Conservation (phyloP, 2,329 filamentous ascomycete genomes). For the Nothomitra cinnamomea region DNA sequence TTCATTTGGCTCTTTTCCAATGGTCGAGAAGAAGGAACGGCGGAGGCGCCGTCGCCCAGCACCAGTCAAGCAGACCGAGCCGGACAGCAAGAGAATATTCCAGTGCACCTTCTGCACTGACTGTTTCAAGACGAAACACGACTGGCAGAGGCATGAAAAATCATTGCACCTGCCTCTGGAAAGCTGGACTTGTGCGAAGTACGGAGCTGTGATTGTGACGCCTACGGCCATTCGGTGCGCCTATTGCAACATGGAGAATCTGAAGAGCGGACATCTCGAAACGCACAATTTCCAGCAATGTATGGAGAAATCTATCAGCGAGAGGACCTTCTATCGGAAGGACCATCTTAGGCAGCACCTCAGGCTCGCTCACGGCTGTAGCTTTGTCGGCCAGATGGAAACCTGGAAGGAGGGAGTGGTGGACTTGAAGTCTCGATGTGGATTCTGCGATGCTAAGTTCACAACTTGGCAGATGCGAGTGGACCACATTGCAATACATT, state of each 20-base stretch:
- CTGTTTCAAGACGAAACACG: slow-evolving; percentile 49
- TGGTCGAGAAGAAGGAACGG: slow-evolving; percentile 27
- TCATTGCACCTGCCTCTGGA: slow-evolving; percentile 47
- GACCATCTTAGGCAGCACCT: slow-evolving; percentile 46
- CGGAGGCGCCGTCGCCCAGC: slow-evolving; percentile 26
- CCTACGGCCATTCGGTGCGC: slow-evolving; percentile 41
- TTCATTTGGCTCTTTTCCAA: slow-evolving; percentile 29
- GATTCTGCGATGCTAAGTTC: slow-evolving; percentile 24
- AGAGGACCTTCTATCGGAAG: slow-evolving; percentile 46
- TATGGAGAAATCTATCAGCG: slow-evolving; percentile 45
- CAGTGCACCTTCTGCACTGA: slow-evolving; percentile 55
- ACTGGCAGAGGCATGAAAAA: slow-evolving; percentile 54
- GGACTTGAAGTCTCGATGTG: slow-evolving; percentile 32
- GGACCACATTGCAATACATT: slow-evolving; percentile 25
- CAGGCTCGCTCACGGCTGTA: slow-evolving; percentile 41
- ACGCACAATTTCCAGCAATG: slow-evolving; percentile 45
- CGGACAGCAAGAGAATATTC: slow-evolving; percentile 22
- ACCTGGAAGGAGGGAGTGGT: slow-evolving; percentile 41
- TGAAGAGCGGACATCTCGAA: slow-evolving; percentile 37
- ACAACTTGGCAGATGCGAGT: slow-evolving; percentile 27
- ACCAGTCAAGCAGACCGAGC: slow-evolving; percentile 9
- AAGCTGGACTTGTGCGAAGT: slow-evolving; percentile 44
- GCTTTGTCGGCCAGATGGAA: slow-evolving; percentile 45
- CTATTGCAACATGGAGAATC: slow-evolving; percentile 38
- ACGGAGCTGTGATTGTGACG: slow-evolving; percentile 40